Evolutionary conservation across 2,329 filamentous ascomycete genomes (phyloP).

Genomic region (Lithohypha guttulata): DNA sequence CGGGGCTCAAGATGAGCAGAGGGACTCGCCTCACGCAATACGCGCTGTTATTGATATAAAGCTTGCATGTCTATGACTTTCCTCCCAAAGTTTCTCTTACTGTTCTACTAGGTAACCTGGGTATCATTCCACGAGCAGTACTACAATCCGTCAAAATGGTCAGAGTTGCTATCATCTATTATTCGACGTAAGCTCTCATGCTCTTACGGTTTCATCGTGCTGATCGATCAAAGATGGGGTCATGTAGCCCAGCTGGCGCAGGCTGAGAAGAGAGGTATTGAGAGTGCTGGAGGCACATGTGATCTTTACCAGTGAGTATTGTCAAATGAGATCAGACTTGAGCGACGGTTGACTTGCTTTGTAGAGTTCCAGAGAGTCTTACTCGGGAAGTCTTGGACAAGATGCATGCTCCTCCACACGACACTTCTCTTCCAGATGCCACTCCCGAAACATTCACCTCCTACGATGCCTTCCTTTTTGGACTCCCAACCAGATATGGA

Average conservation of each 20-base stretch:
- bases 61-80: neutral
- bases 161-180: constrained; percentile 85
- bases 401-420: constrained; percentile 79
- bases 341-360: no score
- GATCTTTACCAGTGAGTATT: constrained; percentile 65
- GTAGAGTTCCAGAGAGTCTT: constrained; percentile 77
- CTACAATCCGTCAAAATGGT: constrained; percentile 9
- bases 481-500: constrained; percentile 90
- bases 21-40: neutral
- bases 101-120: neutral
- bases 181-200: constrained; percentile 91
- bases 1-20: neutral
- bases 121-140: neutral
- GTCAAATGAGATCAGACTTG: constrained; percentile 45
- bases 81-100: neutral
- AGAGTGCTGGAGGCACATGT: constrained; percentile 70
- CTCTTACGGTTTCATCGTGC: no score
- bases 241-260: constrained; percentile 76
- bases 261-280: constrained; percentile 82
- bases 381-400: constrained; percentile 69
- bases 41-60: neutral
- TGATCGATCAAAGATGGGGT: no score
- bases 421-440: constrained; percentile 52
- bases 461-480: constrained; percentile 85
- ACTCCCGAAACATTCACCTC: constrained; percentile 51